A percentile compares a stretch with the other conserved stretches of the same genome.
Evolutionary conservation across 139 green algal genomes (phyloP).

Genomic region (Picochlorum costavermella): DNA sequence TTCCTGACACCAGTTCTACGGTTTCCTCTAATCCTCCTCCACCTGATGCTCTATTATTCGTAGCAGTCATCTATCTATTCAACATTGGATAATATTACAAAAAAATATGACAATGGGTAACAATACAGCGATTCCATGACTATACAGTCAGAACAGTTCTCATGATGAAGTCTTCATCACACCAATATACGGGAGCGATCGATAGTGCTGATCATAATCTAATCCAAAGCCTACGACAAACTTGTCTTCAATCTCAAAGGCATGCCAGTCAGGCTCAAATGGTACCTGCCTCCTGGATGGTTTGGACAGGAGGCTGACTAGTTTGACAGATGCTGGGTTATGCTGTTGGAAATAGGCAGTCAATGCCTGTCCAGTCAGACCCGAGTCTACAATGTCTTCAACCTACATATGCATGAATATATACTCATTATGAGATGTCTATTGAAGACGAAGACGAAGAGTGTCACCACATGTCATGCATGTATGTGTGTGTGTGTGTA

Average conservation of each 20-base stretch:
- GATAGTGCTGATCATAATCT: conserved; percentile 76
- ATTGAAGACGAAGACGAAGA: too few species aligned
- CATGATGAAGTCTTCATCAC: conserved; percentile 41
- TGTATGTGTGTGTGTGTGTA: neutral
- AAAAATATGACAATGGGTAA: too few species aligned
- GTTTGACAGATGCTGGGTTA: conserved; percentile 35
- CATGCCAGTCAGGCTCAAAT: conserved; percentile 45
- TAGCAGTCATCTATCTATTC: too few species aligned
- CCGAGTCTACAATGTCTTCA: conserved; percentile 89
- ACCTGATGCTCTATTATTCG: too few species aligned
- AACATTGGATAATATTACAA: too few species aligned
- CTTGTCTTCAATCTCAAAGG: conserved; percentile 55
- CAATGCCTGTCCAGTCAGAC: conserved; percentile 38
- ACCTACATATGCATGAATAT: conserved; percentile 36
- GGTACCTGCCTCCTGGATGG: conserved; percentile 41
- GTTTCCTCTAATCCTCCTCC: too few species aligned
- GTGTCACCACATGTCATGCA: neutral
- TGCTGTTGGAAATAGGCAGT: conserved; percentile 14
- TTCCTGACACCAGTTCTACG: neutral
- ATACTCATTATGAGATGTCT: neutral
- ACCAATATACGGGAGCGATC: conserved; percentile 69
- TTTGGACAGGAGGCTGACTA: conserved; percentile 70
- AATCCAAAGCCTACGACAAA: conserved; percentile 94
- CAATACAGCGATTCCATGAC: too few species aligned
- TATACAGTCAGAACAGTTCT: too few species aligned